These are phyloP conservation scores for Tilletia walkeri DNA, from an alignment of 1,284 basidiomycete genomes.

Conservation along the genomic window DNA sequence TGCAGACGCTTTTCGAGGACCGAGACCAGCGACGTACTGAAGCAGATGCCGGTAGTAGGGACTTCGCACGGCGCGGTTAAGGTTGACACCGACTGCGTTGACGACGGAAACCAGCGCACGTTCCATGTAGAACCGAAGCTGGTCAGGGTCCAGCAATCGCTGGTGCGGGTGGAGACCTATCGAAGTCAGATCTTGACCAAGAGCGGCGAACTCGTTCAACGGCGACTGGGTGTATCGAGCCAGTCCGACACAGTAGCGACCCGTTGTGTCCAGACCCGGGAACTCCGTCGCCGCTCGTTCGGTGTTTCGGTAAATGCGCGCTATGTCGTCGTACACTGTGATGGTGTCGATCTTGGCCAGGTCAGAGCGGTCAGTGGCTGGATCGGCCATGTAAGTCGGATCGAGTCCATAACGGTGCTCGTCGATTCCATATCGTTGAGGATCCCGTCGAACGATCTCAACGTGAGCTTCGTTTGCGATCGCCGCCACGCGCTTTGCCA, in stretches of 20 bases:
- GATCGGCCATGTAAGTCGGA: not conserved
- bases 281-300: conserved; percentile 82
- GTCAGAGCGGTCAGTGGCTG: conserved; percentile 1
- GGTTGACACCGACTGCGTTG: conserved; percentile 90
- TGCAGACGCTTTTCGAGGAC: conserved; percentile 87
- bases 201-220: conserved; percentile 59
- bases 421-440: conserved; percentile 27
- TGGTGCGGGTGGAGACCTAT: conserved; percentile 70
- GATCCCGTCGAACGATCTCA: conserved; percentile 43
- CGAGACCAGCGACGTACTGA: conserved; percentile 87
- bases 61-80: conserved; percentile 85
- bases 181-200: conserved; percentile 47
- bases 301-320: conserved; percentile 89
- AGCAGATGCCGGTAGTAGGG: conserved; percentile 82
- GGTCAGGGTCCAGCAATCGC: conserved; percentile 73
- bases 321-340: conserved; percentile 86
- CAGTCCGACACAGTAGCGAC: conserved; percentile 91
- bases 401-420: not conserved
- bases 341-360: conserved; percentile 62
- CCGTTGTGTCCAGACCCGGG: conserved; percentile 72
- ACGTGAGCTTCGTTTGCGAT: conserved; percentile 63
- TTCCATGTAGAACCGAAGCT: conserved; percentile 77
- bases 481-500: conserved; percentile 62
- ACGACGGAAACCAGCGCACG: conserved; percentile 82
- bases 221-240: conserved; percentile 92